Evolutionary conservation across 2,329 filamentous ascomycete species (phyloP), one percentile per base, ranked within the genome.

Genomic region (Chaetomiaceae sp.): DNA sequence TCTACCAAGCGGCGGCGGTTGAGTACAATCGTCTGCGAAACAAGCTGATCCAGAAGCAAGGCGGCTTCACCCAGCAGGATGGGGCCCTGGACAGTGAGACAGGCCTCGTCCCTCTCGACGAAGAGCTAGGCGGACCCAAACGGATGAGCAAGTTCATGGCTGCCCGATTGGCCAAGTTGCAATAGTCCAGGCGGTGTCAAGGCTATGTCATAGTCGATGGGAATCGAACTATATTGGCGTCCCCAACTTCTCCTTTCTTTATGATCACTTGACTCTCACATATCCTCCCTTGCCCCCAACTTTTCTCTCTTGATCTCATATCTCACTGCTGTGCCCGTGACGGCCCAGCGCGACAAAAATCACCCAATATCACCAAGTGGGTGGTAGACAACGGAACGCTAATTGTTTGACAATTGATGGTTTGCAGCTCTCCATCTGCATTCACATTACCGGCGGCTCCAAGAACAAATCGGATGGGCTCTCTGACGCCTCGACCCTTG

Each of bases 21-120:
- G 87, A 95, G 63, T 95, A 95, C 67, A 86, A 95, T 66, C 83
- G 81, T 39, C 76, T 88, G 66, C 85, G 92, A 17, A 95, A 91
- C 65, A 81, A 80, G 62, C 84, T 95, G 68, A 90, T 96, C 48
- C 82, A 89, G 59, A 79, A 83, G 60, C 82, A 93, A 60, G 90
- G 90, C 45, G 90, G 90, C 3, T 95, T 96, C 66, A 71, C 86
- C 60, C 78, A 81, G 51, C 81, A 89, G 59, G 81, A 87, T 53
- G 83, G 89, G 53, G 75, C 80, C 51, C 34, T 52, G 12, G 52
- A 48, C 46, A 44, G 43, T 19, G 82, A 89, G 53, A 76, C 81
- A 46, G 78, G 79, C 16, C 79, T 83, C 41, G 77, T 86, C 46
- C 80, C 86, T 1, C 73, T 90, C 39, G 83, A 84, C 48, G 82